Percentiles rank a stretch among this genome's conserved stretches.
phyloP scores from a whole-genome alignment of 2,329 filamentous ascomycete species.

The Diaporthe eres region DNA sequence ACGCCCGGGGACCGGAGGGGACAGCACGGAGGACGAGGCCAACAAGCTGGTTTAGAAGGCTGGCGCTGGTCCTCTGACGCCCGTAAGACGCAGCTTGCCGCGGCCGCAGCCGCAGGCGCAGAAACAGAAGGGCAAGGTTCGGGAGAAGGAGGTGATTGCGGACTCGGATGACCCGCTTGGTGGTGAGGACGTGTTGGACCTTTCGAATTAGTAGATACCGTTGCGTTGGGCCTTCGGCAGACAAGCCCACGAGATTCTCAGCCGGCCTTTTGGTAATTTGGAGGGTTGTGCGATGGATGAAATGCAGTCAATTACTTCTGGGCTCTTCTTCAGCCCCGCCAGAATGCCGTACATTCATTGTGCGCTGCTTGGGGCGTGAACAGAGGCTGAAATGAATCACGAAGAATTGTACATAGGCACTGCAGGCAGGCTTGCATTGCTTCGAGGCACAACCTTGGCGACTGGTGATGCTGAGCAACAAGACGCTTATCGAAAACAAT shows the following conservation, averaged over 20 bases:
- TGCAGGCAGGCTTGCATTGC: neutral
- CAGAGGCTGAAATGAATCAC: neutral
- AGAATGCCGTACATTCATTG: neutral
- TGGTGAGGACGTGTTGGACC: neutral
- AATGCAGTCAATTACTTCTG: neutral
- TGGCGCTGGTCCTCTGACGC: neutral
- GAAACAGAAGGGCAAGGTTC: neutral
- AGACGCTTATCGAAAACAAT: neutral
- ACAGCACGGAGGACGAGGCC: slow-evolving; percentile 66
- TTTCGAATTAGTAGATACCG: neutral
- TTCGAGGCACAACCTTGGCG: neutral
- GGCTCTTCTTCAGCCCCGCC: neutral
- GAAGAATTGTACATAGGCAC: no score
- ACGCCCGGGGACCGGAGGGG: slow-evolving; percentile 51
- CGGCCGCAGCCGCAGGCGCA: neutral
- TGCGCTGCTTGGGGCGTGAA: neutral
- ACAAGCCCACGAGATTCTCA: neutral
- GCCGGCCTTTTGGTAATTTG: slow-evolving; percentile 9
- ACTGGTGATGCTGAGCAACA: neutral
- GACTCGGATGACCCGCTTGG: neutral
- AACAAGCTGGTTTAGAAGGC: slow-evolving; percentile 44
- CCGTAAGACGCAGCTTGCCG: neutral
- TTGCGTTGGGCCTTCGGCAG: neutral
- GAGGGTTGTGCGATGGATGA: neutral
- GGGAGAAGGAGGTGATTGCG: neutral